These are phyloP conservation scores for Xylaria sp. DNA, from an alignment of 2,329 filamentous ascomycete genomes.

Conservation along the genomic window DNA sequence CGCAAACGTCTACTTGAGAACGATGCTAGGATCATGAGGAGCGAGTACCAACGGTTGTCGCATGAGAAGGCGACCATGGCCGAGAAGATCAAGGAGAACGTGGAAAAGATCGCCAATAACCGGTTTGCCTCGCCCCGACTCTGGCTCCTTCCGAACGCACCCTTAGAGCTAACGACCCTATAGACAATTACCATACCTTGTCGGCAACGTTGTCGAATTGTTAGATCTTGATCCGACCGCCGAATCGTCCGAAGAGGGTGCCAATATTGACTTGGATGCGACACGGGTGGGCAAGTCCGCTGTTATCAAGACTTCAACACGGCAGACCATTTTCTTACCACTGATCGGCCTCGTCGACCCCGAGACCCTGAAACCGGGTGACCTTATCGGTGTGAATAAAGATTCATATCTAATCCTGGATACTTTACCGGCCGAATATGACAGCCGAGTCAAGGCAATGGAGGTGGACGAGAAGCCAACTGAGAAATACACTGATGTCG, in stretches of 20 bases:
- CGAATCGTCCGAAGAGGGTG: constrained; percentile 95
- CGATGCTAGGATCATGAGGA: constrained; percentile 98
- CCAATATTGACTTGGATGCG: constrained; percentile 97
- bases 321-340: constrained; percentile 98
- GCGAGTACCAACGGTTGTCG: constrained; percentile 90
- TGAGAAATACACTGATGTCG: constrained; percentile 98
- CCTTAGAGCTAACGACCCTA: constrained; percentile 28
- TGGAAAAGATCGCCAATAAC: constrained; percentile 99
- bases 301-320: constrained; percentile 98
- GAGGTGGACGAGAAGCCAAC: constrained; percentile 99
- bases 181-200: constrained; percentile 96
- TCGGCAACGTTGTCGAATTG: constrained; percentile 97
- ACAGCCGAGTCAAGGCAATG: constrained; percentile 99
- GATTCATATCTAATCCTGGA: constrained; percentile 98
- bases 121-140: constrained; percentile 65
- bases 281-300: constrained; percentile 97
- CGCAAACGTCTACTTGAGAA: constrained; percentile 94
- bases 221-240: constrained; percentile 95
- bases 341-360: constrained; percentile 97
- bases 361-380: constrained; percentile 91
- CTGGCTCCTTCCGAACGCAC: not conserved
- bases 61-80: constrained; percentile 97
- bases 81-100: constrained; percentile 99
- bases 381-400: constrained; percentile 98
- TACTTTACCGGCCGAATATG: constrained; percentile 96